Evolutionary conservation across 2,329 filamentous ascomycete genomes (phyloP).

Genomic region (Pseudocercospora musae): DNA sequence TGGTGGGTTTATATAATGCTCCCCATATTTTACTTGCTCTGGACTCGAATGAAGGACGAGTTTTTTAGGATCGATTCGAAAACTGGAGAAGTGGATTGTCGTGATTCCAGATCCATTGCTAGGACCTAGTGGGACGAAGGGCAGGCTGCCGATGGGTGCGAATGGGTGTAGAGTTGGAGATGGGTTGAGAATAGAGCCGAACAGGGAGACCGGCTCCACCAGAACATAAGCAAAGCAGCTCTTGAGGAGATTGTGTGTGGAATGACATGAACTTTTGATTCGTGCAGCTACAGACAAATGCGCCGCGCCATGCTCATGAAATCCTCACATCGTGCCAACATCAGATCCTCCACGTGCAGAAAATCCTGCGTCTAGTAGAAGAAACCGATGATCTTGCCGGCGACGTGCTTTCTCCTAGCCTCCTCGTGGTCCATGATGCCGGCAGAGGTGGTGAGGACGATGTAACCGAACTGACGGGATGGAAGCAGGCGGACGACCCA

Average conservation of each 20-base stretch:
- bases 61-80: background rate
- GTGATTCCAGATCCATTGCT: background rate
- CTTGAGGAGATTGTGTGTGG: background rate
- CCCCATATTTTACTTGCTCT: background rate
- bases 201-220: background rate
- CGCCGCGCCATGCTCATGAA: constrained; percentile 17
- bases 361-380: constrained; percentile 67
- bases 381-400: constrained; percentile 99
- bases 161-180: too few relatives aligned
- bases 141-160: too few relatives aligned
- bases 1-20: background rate
- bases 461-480: constrained; percentile 99
- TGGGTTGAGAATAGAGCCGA: background rate
- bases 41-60: background rate
- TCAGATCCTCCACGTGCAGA: constrained; percentile 2
- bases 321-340: constrained; percentile 10
- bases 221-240: background rate
- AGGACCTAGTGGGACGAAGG: background rate
- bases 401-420: constrained; percentile 97
- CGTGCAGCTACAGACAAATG: constrained; percentile 17
- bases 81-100: background rate
- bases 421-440: constrained; percentile 99
- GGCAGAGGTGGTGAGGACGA: constrained; percentile 97
- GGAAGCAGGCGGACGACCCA: constrained; percentile 99
- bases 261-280: constrained; percentile 22